Base-by-base conservation (phyloP, 768 basidiomycete species). In the Thelephora ganbajun region DNA sequence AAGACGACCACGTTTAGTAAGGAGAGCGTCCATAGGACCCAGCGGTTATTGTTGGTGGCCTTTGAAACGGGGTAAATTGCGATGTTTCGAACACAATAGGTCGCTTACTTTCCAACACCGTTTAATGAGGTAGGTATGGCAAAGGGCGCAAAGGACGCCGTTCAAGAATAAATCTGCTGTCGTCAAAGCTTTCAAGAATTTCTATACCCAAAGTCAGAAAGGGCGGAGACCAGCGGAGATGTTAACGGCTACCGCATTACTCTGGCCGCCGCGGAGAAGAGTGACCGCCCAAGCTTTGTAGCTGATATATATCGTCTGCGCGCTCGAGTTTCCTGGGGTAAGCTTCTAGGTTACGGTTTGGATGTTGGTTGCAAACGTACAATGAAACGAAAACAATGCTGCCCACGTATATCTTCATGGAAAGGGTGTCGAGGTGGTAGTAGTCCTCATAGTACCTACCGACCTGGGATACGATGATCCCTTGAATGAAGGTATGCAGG, bases 131-230 rank as follows among this genome's bases (percentile, higher is more conserved):
- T 70, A 76, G 2, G 63, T 57, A 54, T 76, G 68, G 53, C 73
- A 75, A 33, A 71, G 44, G 47, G 66, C 59, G 52, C 66, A 69
- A 34, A 76, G 67, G 7, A 68, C 53, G 2, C 71, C 71, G 52
- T 74, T 75, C 33, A 74, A 45, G 47, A 75, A 69, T 33, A 74
- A 52, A 44, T 73, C 71, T 0, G 66, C 59, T 67, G 68, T 72
- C 50, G 68, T 61, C 16, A 74, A 18, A 14, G 14, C 9, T 14
- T 18, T 14, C 39, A 64, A 0, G 56, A 55, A 48, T 63, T 71
- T 2, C 63, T 61, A 34, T 68, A 57, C 55, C n/a, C 58, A 30
- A 19, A 36, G 45, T 20, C 35, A 11, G 33, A 36, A 18, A 26
- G 37, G 20, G 13, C 48, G 13, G 37, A 37, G 35, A 35, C 46